These are phyloP conservation scores for Talaromyces verruculosus DNA, from an alignment of 2,329 filamentous ascomycete species.

Conservation along the genomic window DNA sequence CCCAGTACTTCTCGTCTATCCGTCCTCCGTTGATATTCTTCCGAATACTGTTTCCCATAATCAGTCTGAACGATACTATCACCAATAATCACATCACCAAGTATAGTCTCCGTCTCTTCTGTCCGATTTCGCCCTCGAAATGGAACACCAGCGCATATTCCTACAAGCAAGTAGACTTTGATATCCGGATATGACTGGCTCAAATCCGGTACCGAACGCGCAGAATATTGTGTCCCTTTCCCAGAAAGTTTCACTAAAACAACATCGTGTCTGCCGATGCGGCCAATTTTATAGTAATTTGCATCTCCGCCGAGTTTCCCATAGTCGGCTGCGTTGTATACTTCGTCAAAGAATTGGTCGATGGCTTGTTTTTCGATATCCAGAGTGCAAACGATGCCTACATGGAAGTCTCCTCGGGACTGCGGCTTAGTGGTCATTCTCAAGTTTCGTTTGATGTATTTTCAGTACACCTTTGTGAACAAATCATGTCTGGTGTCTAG, in stretches of 20 bases:
- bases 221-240: constrained; percentile 12
- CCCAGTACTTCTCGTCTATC: constrained; percentile 25
- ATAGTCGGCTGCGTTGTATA: constrained; percentile 12
- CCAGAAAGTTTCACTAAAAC: constrained; percentile 15
- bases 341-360: constrained; percentile 10
- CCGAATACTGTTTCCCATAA: constrained; percentile 29
- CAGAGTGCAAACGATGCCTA: constrained; percentile 13
- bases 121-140: background rate
- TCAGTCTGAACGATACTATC: constrained; percentile 29
- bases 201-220: background rate
- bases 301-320: background rate
- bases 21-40: constrained; percentile 26
- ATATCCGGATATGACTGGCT: constrained; percentile 1
- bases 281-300: constrained; percentile 16
- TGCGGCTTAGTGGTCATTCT: background rate
- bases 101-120: constrained; percentile 25
- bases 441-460: background rate
- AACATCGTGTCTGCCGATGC: constrained; percentile 15
- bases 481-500: background rate
- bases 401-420: constrained; percentile 15
- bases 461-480: background rate
- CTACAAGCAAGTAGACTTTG: constrained; percentile 13
- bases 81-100: constrained; percentile 36
- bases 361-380: constrained; percentile 17
- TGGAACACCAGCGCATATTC: constrained; percentile 14